phyloP scores from a whole-genome alignment of 306 rosid species.

The Pyrus bretschneideri region DNA sequence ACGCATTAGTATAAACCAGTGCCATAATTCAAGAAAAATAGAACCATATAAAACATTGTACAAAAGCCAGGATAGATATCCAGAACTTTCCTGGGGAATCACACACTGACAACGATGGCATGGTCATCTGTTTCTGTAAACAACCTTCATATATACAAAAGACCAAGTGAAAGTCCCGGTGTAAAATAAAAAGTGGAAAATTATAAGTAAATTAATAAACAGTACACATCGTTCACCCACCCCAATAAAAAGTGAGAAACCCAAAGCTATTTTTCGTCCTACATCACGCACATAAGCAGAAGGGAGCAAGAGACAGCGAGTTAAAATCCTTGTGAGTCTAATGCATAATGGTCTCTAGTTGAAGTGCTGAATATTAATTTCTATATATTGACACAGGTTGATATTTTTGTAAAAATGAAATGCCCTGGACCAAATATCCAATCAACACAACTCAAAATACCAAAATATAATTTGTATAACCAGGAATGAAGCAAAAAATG shows the following conservation, averaged over 20 bases:
- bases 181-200: not conserved
- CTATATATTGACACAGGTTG: not conserved
- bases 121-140: slow-evolving; percentile 25
- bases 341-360: not conserved
- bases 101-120: slow-evolving; percentile 35
- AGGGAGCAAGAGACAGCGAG: not conserved
- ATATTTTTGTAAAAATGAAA: not conserved
- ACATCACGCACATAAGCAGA: not conserved
- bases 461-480: not conserved
- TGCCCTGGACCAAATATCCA: not conserved
- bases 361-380: not conserved
- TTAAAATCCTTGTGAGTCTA: not conserved
- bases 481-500: slow-evolving; percentile 7
- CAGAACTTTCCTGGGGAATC: not conserved
- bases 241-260: not conserved
- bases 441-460: slow-evolving; percentile 1
- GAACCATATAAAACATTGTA: not conserved
- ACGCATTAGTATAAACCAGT: not conserved
- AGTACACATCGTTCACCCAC: not conserved
- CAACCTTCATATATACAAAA: slow-evolving; percentile 32
- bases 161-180: slow-evolving; percentile 21
- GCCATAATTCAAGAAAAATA: not conserved
- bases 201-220: not conserved
- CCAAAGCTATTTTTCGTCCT: too few species aligned
- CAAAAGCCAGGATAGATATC: not conserved